Evolutionary conservation across 2,329 filamentous ascomycete genomes (phyloP).

Genomic region (Sporothrix pallida): DNA sequence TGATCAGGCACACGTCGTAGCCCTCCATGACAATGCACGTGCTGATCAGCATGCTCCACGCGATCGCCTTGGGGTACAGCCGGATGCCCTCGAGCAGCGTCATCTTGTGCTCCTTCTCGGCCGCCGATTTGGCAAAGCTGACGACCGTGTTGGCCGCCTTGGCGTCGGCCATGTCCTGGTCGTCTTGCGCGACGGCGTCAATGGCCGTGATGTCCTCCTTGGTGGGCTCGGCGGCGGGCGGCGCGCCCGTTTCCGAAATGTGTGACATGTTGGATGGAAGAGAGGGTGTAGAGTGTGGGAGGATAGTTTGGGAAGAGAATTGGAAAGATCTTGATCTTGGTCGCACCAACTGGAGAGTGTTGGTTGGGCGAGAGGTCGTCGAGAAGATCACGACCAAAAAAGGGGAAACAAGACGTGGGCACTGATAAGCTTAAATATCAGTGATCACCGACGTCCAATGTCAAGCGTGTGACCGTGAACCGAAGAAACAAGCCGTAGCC

Average conservation of each 20-base stretch:
- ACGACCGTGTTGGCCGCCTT: constrained; percentile 43
- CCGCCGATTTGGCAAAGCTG: constrained; percentile 56
- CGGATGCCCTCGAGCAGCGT: constrained; percentile 75
- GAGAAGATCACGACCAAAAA: background rate
- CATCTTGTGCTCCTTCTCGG: constrained; percentile 71
- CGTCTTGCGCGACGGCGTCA: constrained; percentile 11
- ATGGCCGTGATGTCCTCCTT: constrained; percentile 19
- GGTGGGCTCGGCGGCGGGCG: constrained; percentile 15
- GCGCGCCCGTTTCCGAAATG: background rate
- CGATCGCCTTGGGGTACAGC: constrained; percentile 85
- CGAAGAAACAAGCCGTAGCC: background rate
- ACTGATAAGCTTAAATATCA: constrained; percentile 11
- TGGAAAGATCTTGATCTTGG: background rate
- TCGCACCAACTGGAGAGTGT: background rate
- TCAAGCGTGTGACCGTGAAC: background rate
- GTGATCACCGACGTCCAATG: background rate
- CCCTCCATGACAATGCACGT: constrained; percentile 92
- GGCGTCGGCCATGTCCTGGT: constrained; percentile 29
- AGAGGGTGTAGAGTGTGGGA: background rate
- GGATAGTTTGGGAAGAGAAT: background rate
- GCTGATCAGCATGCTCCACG: constrained; percentile 84
- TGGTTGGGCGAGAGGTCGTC: background rate
- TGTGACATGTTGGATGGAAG: constrained; percentile 25
- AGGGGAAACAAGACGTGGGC: background rate
- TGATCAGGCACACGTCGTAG: constrained; percentile 81